Conservation (phyloP, 148 eudicot species). For the Rhododendron ferrugineum region DNA sequence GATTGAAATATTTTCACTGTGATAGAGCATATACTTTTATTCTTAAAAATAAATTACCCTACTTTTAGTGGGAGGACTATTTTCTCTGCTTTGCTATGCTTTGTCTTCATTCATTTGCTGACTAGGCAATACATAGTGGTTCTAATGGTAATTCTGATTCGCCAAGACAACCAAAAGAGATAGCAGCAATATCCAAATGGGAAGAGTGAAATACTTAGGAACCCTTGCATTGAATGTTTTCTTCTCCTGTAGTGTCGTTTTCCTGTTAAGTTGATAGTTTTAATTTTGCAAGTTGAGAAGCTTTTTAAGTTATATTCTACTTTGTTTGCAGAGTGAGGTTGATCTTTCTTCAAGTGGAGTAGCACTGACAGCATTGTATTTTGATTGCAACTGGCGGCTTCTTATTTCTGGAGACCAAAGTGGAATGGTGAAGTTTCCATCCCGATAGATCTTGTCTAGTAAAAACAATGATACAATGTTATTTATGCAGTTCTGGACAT, state of each 20-base stretch:
- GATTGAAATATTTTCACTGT: background rate
- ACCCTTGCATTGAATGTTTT: background rate
- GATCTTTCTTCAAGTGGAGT: conserved; percentile 52
- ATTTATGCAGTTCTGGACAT: background rate
- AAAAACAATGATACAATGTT: background rate
- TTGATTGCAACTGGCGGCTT: conserved; percentile 33
- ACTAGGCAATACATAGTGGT: background rate
- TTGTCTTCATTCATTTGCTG: background rate
- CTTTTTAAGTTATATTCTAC: background rate
- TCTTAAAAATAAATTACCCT: background rate
- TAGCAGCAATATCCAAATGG: background rate
- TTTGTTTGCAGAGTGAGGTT: conserved; percentile 52
- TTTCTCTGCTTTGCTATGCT: background rate
- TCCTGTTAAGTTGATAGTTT: background rate
- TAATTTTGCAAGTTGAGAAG: background rate
- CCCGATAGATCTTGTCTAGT: background rate
- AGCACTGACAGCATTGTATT: conserved; percentile 62
- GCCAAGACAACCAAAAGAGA: background rate
- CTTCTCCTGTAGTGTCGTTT: background rate
- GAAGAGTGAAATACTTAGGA: background rate
- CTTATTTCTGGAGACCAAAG: conserved; percentile 90
- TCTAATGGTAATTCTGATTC: background rate
- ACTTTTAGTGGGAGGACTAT: background rate
- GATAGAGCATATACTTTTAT: background rate
- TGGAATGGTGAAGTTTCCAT: conserved; percentile 51